Base-by-base conservation (phyloP, 768 basidiomycete species). In the Amanita molliuscula region DNA sequence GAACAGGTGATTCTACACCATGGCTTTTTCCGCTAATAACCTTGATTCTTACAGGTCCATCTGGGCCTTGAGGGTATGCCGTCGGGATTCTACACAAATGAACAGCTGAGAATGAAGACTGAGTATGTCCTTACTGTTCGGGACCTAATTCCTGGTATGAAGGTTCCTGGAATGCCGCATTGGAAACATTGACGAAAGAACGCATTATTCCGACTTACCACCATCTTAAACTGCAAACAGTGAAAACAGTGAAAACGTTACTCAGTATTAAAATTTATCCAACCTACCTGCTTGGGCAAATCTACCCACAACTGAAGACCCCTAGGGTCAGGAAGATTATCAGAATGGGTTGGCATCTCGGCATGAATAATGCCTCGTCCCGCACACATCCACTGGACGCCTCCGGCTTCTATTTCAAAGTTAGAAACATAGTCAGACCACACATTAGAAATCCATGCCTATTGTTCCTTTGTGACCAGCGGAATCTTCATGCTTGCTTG, bases 351-450 rank as follows among this genome's bases (percentile, higher is more conserved):
- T 2, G 95, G 95, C 88, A 96, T 96, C 69, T 88, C 85, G 1
- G 85, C 82, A 54, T 89, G 86, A 29, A 88, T 82, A 57, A 88
- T 87, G 43, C 88, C 88, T 59, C 78, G 67, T 50, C 83, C 85
- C 11, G 86, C 86, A 63, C 77, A 82, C 93, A 95, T 95, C 90
- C 93, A 96, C 60, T 97, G 94, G 1, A 96, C 83, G 44, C 92
- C 95, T 3, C 94, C 94, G 7, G 82, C 61, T 35, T 77, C 74
- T 75, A 45, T 26, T 35, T 8, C 2, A 25, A 31, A 42, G 13
- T 13, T 34, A 34, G 31, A 18, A 16, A 54, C 53, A 42, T 21
- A 21, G 1, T 6, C 28, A 18, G 21, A 31, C 5, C 3, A 28
- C 28, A n/a, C 26, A 11, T 7, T 6, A 50, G 21, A 8, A 20